Conservation (phyloP, 495 filamentous ascomycete genomes). For the Podospora didyma region DNA sequence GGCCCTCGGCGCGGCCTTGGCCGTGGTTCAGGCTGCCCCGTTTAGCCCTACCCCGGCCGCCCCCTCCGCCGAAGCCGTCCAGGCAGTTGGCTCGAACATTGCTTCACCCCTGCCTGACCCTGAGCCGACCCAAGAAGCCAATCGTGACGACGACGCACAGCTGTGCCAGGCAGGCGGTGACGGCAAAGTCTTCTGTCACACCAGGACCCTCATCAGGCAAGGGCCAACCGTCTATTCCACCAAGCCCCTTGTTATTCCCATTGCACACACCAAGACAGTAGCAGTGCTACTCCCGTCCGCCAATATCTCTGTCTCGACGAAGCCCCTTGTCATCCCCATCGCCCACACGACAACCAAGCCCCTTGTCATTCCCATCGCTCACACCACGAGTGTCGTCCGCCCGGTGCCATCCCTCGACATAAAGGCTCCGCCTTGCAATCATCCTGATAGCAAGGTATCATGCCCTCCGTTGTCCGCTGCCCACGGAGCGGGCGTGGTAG, state of each 20-base stretch:
- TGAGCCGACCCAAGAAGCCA: not conserved
- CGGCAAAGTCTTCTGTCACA: slow-evolving; percentile 7
- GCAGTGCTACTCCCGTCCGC: not conserved
- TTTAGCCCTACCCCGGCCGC: not conserved
- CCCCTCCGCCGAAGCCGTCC: not conserved
- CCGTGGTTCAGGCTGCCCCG: slow-evolving; percentile 6
- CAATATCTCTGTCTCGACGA: not conserved
- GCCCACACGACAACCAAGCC: slow-evolving; percentile 3
- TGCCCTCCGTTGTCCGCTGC: not conserved
- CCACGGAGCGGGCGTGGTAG: not conserved
- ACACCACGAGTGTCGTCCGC: not conserved
- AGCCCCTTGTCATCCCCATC: slow-evolving; percentile 7
- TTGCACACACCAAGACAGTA: slow-evolving; percentile 2
- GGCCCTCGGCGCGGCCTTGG: slow-evolving; percentile 15
- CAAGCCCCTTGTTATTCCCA: slow-evolving; percentile 9
- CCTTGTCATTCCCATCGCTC: not conserved
- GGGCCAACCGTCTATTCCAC: slow-evolving; percentile 6
- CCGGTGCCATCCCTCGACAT: not conserved
- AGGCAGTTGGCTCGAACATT: not conserved
- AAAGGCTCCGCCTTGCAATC: not conserved
- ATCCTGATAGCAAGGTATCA: not conserved
- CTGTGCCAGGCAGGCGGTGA: slow-evolving; percentile 4
- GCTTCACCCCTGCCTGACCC: too few species aligned
- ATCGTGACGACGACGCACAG: not conserved
- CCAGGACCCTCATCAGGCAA: slow-evolving; percentile 1